phyloP scores from a whole-genome alignment of 1,284 basidiomycete species.

The Thelephora terrestris region DNA sequence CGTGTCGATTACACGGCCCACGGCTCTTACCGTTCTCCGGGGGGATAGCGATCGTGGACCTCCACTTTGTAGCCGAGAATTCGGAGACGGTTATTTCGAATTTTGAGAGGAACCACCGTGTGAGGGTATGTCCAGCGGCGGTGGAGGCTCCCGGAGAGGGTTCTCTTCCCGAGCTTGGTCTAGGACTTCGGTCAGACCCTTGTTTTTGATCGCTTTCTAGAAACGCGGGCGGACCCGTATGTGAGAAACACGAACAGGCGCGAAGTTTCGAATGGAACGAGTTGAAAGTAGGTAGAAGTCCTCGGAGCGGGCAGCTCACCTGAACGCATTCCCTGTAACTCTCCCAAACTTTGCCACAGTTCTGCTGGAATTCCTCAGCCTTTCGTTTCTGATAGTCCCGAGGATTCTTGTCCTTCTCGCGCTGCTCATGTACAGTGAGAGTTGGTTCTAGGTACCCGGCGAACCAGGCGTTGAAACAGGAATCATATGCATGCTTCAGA shows the following conservation, averaged over 20 bases:
- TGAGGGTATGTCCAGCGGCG: slow-evolving; percentile 5
- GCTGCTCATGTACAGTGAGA: slow-evolving; percentile 31
- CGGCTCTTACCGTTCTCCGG: neutral
- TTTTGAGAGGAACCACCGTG: neutral
- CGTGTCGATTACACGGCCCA: neutral
- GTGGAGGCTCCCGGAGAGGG: slow-evolving; percentile 49
- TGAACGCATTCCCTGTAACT: slow-evolving; percentile 75
- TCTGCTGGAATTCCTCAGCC: slow-evolving; percentile 73
- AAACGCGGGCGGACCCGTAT: neutral
- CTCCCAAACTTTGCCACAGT: slow-evolving; percentile 75
- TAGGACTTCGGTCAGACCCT: slow-evolving; percentile 67
- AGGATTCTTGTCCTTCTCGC: slow-evolving; percentile 23
- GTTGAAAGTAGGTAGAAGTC: neutral
- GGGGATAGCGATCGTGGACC: too few relatives aligned
- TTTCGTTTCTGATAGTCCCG: slow-evolving; percentile 35
- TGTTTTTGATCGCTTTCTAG: slow-evolving; percentile 78
- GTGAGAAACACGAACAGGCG: neutral
- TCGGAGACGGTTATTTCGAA: neutral
- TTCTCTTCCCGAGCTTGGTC: slow-evolving; percentile 77
- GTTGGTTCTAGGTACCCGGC: slow-evolving; percentile 87
- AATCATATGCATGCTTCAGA: slow-evolving; percentile 82
- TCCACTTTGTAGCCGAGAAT: too few relatives aligned
- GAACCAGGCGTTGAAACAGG: slow-evolving; percentile 96
- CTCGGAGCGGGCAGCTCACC: slow-evolving; percentile 27
- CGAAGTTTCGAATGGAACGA: neutral